phyloP scores from a whole-genome alignment of 2,329 filamentous ascomycete genomes.

The Dothistroma pini region DNA sequence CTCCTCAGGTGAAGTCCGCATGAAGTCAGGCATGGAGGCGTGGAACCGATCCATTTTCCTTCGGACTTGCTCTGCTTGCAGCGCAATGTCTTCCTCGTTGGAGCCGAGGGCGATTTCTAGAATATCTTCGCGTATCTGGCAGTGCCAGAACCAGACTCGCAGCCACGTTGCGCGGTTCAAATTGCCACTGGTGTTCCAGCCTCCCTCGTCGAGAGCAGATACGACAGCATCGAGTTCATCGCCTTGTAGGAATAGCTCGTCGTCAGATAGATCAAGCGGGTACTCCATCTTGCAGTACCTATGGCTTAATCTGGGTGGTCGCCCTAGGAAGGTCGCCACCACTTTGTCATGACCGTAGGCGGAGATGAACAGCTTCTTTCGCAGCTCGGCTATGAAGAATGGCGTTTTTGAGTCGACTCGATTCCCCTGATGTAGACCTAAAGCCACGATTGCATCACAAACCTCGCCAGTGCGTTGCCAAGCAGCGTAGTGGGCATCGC shows the following conservation, averaged over 20 bases:
- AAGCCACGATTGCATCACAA: slow-evolving; percentile 33
- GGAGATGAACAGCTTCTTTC: slow-evolving; percentile 34
- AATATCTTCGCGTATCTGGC: slow-evolving; percentile 55
- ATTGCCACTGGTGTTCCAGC: slow-evolving; percentile 50
- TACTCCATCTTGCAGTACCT: slow-evolving; percentile 53
- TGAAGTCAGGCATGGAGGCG: slow-evolving; percentile 32
- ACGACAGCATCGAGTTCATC: slow-evolving; percentile 41
- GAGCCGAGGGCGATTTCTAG: slow-evolving; percentile 54
- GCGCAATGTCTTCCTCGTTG: slow-evolving; percentile 37
- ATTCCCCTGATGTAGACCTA: slow-evolving; percentile 37
- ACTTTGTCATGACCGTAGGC: slow-evolving; percentile 31
- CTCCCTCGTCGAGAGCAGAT: slow-evolving; percentile 44
- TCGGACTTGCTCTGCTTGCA: slow-evolving; percentile 38
- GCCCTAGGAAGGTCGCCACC: slow-evolving; percentile 37
- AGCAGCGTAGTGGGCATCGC: slow-evolving; percentile 32
- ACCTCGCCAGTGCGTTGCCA: slow-evolving; percentile 37
- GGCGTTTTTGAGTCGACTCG: slow-evolving; percentile 30
- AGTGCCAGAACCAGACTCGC: slow-evolving; percentile 48
- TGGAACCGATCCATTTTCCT: slow-evolving; percentile 41
- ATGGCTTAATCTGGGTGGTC: slow-evolving; percentile 49
- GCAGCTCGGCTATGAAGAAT: slow-evolving; percentile 34
- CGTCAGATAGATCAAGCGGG: slow-evolving; percentile 54
- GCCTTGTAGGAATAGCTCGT: slow-evolving; percentile 46
- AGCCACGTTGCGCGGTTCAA: slow-evolving; percentile 46
- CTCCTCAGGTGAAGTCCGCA: slow-evolving; percentile 30